These are phyloP conservation scores for Ceratocystis variospora DNA, from an alignment of 2,329 filamentous ascomycete species.

Conservation along the genomic window DNA sequence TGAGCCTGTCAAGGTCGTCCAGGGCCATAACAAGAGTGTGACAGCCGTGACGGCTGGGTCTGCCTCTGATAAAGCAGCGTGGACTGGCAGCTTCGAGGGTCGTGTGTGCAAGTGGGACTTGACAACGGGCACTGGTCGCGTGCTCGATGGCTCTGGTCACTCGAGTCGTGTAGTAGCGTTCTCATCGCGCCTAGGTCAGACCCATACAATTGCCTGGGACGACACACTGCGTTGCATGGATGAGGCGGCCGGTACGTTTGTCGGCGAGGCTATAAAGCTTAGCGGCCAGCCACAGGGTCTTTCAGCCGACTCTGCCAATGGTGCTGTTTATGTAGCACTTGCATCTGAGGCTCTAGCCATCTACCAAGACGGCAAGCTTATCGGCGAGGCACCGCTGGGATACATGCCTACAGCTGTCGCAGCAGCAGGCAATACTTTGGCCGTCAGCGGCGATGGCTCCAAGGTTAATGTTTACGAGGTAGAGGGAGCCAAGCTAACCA, in stretches of 20 bases:
- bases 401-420: conserved; percentile 60
- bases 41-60: conserved; percentile 48
- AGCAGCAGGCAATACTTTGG: conserved; percentile 52
- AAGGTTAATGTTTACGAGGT: conserved; percentile 54
- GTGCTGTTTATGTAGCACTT: conserved; percentile 47
- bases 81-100: conserved; percentile 87
- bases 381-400: conserved; percentile 44
- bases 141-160: conserved; percentile 67
- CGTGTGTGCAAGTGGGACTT: conserved; percentile 75
- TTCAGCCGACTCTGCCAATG: conserved; percentile 34
- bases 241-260: conserved; percentile 58
- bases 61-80: conserved; percentile 37
- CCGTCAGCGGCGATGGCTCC: conserved; percentile 63
- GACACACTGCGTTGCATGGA: conserved; percentile 75
- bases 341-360: conserved; percentile 34
- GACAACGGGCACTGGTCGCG: conserved; percentile 50
- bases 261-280: conserved; percentile 53
- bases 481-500: conserved; percentile 41
- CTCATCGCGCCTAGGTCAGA: conserved; percentile 43
- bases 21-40: conserved; percentile 84
- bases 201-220: conserved; percentile 90
- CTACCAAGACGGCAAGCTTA: conserved; percentile 47
- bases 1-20: conserved; percentile 56
- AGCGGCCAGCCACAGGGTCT: conserved; percentile 70
- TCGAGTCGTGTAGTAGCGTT: conserved; percentile 77